phyloP scores from a whole-genome alignment of 495 filamentous ascomycete genomes.

The Trypethelium eluteriae region DNA sequence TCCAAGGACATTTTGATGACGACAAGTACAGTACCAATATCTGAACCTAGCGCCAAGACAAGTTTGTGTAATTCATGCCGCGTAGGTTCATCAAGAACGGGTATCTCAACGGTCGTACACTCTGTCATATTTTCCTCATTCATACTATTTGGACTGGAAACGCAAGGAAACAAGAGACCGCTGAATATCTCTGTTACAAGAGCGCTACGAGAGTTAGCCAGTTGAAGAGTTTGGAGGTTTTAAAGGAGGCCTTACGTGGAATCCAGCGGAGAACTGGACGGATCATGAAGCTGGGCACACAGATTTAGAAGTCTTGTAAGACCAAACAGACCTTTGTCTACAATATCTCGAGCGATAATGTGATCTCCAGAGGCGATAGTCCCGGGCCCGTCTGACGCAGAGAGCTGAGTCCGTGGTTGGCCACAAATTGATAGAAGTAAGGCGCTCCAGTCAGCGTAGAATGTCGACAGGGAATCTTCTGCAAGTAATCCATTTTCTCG shows the following conservation, averaged over 20 bases:
- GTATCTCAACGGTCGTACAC: neutral
- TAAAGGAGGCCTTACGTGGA: neutral
- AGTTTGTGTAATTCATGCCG: neutral
- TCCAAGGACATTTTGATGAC: neutral
- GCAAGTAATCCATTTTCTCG: slow-evolving; percentile 21
- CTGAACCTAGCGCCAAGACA: neutral
- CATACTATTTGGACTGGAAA: too few species aligned
- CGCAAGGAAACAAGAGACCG: neutral
- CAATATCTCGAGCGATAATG: slow-evolving; percentile 46
- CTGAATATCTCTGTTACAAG: neutral
- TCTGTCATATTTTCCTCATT: too few species aligned
- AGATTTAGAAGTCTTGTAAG: slow-evolving; percentile 42
- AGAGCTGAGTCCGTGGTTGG: neutral
- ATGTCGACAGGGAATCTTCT: slow-evolving; percentile 21
- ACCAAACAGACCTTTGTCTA: slow-evolving; percentile 45
- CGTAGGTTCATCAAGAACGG: neutral
- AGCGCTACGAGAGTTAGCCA: neutral
- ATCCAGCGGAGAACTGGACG: neutral
- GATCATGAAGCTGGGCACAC: slow-evolving; percentile 27
- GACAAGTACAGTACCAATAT: neutral
- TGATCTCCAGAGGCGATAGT: slow-evolving; percentile 17
- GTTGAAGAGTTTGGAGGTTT: neutral
- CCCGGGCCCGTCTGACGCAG: too few species aligned
- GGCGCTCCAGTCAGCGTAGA: slow-evolving; percentile 23
- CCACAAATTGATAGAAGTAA: slow-evolving; percentile 11